These are phyloP conservation scores for Pleurotus cornucopiae DNA, from an alignment of 768 basidiomycete species.

Conservation along the genomic window DNA sequence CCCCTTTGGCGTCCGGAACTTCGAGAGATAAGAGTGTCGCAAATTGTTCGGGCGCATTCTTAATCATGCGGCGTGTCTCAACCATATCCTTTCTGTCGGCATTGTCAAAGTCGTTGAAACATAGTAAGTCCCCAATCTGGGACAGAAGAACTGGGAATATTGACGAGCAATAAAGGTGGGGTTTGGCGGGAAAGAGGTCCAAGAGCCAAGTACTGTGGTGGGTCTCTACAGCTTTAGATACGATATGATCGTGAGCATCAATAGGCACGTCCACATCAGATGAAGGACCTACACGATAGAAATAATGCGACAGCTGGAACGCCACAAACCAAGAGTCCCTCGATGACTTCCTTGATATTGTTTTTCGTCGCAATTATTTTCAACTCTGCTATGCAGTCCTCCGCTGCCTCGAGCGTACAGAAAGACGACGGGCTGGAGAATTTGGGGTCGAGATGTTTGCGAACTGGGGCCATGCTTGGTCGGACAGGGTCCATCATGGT, in stretches of 20 bases:
- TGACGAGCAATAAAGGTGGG: neutral
- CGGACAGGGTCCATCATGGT: no score
- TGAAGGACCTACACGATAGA: neutral
- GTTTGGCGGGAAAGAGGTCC: neutral
- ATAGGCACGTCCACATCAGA: neutral
- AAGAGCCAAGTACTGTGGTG: neutral
- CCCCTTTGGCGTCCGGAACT: neutral
- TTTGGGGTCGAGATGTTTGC: slow-evolving; percentile 1
- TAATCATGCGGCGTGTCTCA: neutral
- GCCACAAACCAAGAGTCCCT: neutral
- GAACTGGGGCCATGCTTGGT: neutral
- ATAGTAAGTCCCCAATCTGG: neutral
- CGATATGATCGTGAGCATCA: neutral
- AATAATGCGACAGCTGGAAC: neutral
- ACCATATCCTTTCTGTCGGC: neutral
- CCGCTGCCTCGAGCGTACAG: neutral
- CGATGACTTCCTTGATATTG: neutral
- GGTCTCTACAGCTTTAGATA: neutral
- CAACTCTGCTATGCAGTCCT: neutral
- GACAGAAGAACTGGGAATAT: neutral
- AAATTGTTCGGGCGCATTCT: neutral
- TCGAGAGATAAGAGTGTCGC: neutral
- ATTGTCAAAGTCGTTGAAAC: neutral
- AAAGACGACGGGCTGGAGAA: neutral
- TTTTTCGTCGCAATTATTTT: neutral